Conservation (phyloP, 2,329 filamentous ascomycete species). For the Mollisia scopiformis region DNA sequence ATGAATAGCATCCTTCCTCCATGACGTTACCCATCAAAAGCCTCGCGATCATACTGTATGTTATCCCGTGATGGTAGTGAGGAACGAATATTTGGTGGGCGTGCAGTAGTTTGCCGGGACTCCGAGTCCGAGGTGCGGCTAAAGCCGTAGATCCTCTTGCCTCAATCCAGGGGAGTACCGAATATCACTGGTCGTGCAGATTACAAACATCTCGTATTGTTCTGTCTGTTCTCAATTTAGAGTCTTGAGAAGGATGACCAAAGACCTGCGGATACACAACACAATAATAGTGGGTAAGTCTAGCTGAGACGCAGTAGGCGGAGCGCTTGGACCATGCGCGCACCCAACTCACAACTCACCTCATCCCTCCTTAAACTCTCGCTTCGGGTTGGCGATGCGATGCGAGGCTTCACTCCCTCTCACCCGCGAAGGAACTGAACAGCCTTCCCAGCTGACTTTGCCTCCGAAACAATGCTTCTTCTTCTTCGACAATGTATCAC, state of each 20-base stretch:
- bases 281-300: background rate
- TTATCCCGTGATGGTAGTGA: background rate
- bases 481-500: background rate
- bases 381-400: background rate
- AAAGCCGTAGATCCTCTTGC: background rate
- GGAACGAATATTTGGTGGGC: background rate
- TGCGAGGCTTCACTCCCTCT: background rate
- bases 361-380: background rate
- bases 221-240: background rate
- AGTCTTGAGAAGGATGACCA: background rate
- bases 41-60: background rate
- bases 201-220: background rate
- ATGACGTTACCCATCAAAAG: background rate
- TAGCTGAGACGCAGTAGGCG: background rate
- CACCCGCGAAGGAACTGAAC: background rate
- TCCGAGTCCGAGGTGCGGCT: background rate
- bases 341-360: too few relatives aligned
- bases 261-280: background rate
- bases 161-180: background rate
- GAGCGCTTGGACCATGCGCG: too few relatives aligned
- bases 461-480: background rate
- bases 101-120: background rate
- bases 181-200: background rate
- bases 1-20: background rate
- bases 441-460: background rate